phyloP scores from a whole-genome alignment of 345 rosid species.

The Salix suchowensis region DNA sequence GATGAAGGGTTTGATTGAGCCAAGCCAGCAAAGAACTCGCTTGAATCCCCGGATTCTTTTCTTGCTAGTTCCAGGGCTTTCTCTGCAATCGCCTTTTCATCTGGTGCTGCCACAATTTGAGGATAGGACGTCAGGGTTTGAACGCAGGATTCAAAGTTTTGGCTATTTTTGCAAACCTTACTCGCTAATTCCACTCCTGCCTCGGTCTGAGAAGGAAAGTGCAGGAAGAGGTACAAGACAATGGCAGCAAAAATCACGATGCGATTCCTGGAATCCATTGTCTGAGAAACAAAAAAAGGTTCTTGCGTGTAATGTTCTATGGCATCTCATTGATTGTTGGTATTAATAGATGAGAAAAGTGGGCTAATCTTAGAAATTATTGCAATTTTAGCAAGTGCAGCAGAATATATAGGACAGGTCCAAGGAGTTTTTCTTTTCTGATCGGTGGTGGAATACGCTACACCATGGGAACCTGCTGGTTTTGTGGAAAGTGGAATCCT shows the following conservation, averaged over 20 bases:
- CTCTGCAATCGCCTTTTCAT: background rate
- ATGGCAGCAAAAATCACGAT: background rate
- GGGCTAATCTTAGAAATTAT: background rate
- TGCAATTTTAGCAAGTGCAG: background rate
- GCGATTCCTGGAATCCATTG: constrained; percentile 2
- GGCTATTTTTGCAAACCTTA: background rate
- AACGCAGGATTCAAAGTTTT: background rate
- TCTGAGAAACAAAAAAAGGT: background rate
- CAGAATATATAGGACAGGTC: background rate
- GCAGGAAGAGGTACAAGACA: background rate
- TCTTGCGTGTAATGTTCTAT: background rate
- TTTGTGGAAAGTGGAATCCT: too few relatives aligned
- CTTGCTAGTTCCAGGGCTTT: background rate
- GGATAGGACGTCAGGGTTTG: background rate
- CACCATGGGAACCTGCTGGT: too few relatives aligned
- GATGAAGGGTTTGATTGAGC: background rate
- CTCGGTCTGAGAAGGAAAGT: background rate
- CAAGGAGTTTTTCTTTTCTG: background rate
- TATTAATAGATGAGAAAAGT: background rate
- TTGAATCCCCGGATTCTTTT: background rate
- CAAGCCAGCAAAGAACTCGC: background rate
- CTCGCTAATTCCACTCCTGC: background rate
- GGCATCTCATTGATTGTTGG: background rate
- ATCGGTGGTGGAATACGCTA: too few relatives aligned
- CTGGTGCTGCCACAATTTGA: background rate